Conservation (phyloP, 805 yeast species). For the Saccharomycopsis sp. region DNA sequence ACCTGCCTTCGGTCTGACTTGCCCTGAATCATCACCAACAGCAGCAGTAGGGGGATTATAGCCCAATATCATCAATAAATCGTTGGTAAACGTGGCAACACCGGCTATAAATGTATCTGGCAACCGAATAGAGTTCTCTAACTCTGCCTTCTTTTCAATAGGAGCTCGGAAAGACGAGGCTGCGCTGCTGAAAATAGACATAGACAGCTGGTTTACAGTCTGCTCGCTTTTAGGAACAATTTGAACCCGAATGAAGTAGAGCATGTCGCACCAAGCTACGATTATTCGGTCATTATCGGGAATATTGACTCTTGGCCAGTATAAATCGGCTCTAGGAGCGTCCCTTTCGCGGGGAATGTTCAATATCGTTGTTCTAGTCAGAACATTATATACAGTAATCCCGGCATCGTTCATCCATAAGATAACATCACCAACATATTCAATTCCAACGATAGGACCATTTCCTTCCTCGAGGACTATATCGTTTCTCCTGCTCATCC, state of each 20-base stretch:
- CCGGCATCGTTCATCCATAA: conserved; percentile 86
- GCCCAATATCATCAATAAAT: conserved; percentile 55
- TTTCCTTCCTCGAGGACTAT: conserved; percentile 49
- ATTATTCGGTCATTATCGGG: conserved; percentile 61
- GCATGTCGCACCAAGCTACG: conserved; percentile 76
- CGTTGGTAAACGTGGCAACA: conserved; percentile 67
- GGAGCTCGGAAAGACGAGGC: conserved; percentile 44
- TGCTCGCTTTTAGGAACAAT: conserved; percentile 22
- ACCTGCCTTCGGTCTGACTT: conserved; percentile 27
- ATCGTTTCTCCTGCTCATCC: conserved; percentile 84
- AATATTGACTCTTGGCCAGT: conserved; percentile 70
- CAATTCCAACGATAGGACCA: conserved; percentile 68
- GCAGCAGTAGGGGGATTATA: conserved; percentile 30
- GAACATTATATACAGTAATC: conserved; percentile 56
- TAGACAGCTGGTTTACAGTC: conserved; percentile 22
- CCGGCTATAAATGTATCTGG: conserved; percentile 62
- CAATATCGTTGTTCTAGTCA: conserved; percentile 42
- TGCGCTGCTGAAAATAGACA: conserved; percentile 46
- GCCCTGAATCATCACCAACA: neutral
- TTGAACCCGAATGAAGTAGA: conserved; percentile 62
- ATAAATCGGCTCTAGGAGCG: conserved; percentile 65
- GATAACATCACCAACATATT: conserved; percentile 55
- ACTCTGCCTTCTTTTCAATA: conserved; percentile 37
- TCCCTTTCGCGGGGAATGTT: conserved; percentile 51
- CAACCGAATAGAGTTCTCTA: conserved; percentile 34